Conservation (phyloP, 805 yeast genomes). For the Torulaspora quercuum region DNA sequence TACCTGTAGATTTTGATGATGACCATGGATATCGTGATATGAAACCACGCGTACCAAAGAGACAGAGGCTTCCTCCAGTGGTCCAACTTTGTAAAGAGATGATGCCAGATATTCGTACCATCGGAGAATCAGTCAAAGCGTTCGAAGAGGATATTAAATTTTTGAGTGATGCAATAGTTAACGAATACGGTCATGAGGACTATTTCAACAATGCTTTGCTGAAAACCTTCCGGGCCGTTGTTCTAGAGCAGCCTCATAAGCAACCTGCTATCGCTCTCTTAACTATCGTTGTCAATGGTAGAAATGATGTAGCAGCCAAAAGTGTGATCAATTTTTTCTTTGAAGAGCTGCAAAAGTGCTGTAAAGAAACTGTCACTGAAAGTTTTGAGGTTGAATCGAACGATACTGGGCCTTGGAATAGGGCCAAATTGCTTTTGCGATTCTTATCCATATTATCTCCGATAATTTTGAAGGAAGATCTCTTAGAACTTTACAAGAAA, state of each 20-base stretch:
- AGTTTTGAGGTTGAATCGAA: slow-evolving; percentile 32
- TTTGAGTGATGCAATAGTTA: slow-evolving; percentile 62
- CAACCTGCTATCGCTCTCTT: slow-evolving; percentile 66
- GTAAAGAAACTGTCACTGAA: slow-evolving; percentile 39
- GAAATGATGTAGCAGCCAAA: slow-evolving; percentile 62
- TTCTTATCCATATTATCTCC: slow-evolving; percentile 65
- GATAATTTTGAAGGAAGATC: slow-evolving; percentile 51
- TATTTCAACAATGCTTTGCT: slow-evolving; percentile 57
- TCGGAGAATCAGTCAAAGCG: slow-evolving; percentile 54
- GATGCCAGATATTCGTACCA: slow-evolving; percentile 50
- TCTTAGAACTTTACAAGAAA: slow-evolving; percentile 48
- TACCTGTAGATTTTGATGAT: slow-evolving; percentile 29
- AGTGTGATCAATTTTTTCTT: slow-evolving; percentile 67
- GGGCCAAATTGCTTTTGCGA: slow-evolving; percentile 65
- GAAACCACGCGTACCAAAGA: slow-evolving; percentile 34
- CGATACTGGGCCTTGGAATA: slow-evolving; percentile 61
- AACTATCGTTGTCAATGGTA: slow-evolving; percentile 61
- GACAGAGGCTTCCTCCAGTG: slow-evolving; percentile 43
- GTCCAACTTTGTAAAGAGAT: slow-evolving; percentile 46
- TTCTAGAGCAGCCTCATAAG: slow-evolving; percentile 89
- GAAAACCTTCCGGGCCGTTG: slow-evolving; percentile 62
- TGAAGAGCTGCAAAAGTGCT: slow-evolving; percentile 53
- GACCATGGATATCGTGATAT: slow-evolving; percentile 34
- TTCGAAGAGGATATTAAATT: slow-evolving; percentile 62
- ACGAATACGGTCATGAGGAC: slow-evolving; percentile 61